These are phyloP conservation scores for Tricholoma matsutake DNA, from an alignment of 768 basidiomycete genomes.

Conservation along the genomic window DNA sequence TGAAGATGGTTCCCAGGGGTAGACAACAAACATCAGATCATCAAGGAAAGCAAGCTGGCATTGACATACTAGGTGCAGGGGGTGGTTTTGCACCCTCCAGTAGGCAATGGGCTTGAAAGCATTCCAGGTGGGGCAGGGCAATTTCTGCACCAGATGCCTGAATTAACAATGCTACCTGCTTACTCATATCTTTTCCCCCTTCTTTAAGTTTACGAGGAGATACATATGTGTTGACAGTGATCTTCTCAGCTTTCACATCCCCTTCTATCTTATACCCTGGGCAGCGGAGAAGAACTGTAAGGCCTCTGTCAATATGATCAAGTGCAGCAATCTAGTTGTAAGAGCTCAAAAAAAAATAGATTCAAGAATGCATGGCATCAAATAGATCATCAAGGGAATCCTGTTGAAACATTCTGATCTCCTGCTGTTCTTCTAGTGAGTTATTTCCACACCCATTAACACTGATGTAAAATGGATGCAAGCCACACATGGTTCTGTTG, in stretches of 20 bases:
- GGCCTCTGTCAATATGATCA: conserved; percentile 10
- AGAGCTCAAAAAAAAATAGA: background rate
- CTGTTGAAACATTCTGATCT: background rate
- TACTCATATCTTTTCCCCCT: conserved; percentile 3
- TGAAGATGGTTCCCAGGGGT: background rate
- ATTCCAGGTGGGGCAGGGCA: conserved; percentile 9
- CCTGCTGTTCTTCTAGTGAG: background rate
- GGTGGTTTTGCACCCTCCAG: conserved; percentile 2
- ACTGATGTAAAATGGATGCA: background rate
- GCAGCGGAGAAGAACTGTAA: conserved; percentile 4
- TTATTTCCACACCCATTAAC: background rate
- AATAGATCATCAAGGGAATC: conserved; percentile 1
- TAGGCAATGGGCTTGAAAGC: conserved; percentile 6
- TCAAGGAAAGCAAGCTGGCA: background rate
- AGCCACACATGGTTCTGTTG: background rate
- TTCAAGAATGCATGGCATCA: conserved; percentile 4
- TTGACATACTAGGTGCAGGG: background rate
- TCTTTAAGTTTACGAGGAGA: conserved; percentile 4
- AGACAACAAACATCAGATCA: background rate
- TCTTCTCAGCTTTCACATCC: background rate
- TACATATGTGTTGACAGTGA: conserved; percentile 6
- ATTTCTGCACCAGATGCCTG: conserved; percentile 13
- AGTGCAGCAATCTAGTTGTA: conserved; percentile 7
- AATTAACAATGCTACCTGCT: conserved; percentile 7
- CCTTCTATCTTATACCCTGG: conserved; percentile 2